phyloP scores from a whole-genome alignment of 73 alveolate species.

The Breviolum minutum region DNA sequence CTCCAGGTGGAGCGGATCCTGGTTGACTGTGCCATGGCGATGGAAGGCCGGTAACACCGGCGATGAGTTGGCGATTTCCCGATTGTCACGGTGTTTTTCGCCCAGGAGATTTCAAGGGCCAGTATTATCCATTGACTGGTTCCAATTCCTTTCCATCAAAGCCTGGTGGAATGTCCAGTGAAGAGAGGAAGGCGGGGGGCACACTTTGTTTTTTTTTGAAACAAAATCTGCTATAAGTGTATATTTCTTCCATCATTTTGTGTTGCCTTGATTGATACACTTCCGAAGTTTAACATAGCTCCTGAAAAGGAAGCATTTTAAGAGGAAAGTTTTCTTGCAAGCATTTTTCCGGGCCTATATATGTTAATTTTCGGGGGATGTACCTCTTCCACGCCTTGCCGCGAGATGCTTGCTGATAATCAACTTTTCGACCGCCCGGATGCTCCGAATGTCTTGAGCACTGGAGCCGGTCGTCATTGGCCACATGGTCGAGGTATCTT shows the following conservation, averaged over 20 bases:
- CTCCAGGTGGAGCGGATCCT: constrained; percentile 50
- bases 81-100: background rate
- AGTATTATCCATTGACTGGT: constrained; percentile 58
- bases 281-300: background rate
- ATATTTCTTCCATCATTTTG: background rate
- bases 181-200: constrained; percentile 30
- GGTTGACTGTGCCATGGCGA: background rate
- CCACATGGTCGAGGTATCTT: constrained; percentile 62
- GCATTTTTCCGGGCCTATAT: too few species aligned
- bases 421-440: constrained; percentile 70
- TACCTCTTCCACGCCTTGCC: background rate
- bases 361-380: too few species aligned
- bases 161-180: constrained; percentile 62
- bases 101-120: constrained; percentile 4
- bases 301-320: too few species aligned
- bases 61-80: background rate
- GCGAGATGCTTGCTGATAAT: constrained; percentile 80
- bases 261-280: background rate
- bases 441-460: constrained; percentile 74
- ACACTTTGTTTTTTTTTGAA: background rate
- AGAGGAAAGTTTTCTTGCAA: background rate
- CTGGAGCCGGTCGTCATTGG: constrained; percentile 77
- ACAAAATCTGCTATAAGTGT: background rate
- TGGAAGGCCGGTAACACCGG: constrained; percentile 23
- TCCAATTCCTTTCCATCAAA: constrained; percentile 45